Evolutionary conservation across 257 asterid species (phyloP).

Genomic region (Leptodermis oblonga): DNA sequence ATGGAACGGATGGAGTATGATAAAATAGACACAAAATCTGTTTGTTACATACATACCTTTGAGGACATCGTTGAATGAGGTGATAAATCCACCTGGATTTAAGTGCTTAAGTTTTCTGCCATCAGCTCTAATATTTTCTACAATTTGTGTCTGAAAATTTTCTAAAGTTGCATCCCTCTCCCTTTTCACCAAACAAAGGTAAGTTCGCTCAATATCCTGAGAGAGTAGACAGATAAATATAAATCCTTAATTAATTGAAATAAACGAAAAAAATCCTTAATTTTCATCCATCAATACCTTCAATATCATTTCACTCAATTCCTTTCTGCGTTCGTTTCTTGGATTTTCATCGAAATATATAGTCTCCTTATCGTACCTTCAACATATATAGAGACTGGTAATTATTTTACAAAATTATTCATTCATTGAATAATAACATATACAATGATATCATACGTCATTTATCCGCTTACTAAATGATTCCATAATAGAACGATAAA

Average conservation of each 20-base stretch:
- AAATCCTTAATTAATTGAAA: too few relatives aligned
- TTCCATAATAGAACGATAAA: too few relatives aligned
- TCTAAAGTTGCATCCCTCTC: background rate
- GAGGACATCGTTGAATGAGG: background rate
- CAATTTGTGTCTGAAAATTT: background rate
- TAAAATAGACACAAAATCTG: too few relatives aligned
- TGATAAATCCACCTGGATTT: background rate
- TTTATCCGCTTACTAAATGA: too few relatives aligned
- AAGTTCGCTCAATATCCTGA: background rate
- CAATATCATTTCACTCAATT: background rate
- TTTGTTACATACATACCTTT: background rate
- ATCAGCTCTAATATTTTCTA: background rate
- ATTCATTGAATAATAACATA: background rate
- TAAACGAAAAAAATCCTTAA: too few relatives aligned
- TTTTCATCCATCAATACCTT: background rate
- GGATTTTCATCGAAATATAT: background rate
- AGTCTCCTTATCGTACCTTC: slow-evolving; percentile 4
- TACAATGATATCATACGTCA: too few relatives aligned
- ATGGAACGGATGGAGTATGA: too few relatives aligned
- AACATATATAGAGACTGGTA: background rate
- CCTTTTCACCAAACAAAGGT: background rate
- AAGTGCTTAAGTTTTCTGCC: background rate
- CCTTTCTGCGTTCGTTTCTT: background rate
- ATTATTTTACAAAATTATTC: too few relatives aligned
- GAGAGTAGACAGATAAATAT: too few relatives aligned